A percentile compares a stretch with the other conserved stretches of the same genome.
phyloP scores from a whole-genome alignment of 345 rosid genomes.

The Eucalyptus caleyi region DNA sequence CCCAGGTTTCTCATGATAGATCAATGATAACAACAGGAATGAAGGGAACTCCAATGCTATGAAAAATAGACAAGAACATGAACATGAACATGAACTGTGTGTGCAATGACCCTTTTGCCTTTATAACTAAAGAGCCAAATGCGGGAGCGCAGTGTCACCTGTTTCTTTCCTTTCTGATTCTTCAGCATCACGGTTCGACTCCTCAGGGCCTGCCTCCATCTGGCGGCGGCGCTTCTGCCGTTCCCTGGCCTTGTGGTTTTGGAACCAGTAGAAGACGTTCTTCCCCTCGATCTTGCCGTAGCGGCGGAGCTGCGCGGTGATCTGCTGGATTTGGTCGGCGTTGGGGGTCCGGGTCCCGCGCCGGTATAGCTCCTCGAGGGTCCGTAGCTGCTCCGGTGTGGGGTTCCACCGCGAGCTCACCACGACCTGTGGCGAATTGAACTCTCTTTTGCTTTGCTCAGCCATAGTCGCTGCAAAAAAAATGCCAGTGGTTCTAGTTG shows the following conservation, averaged over 20 bases:
- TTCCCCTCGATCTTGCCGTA: constrained; percentile 96
- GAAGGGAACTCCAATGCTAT: background rate
- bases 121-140: background rate
- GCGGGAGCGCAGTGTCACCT: background rate
- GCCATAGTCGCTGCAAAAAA: constrained; percentile 10
- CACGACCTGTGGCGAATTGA: constrained; percentile 40
- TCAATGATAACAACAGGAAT: background rate
- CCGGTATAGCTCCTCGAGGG: constrained; percentile 75
- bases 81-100: background rate
- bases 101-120: background rate
- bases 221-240: constrained; percentile 80
- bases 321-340: constrained; percentile 86
- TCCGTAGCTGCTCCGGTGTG: constrained; percentile 77
- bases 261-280: constrained; percentile 97
- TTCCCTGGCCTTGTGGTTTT: constrained; percentile 94
- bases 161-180: constrained; percentile 43
- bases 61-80: background rate
- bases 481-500: background rate
- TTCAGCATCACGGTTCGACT: constrained; percentile 10
- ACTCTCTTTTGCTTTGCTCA: constrained; percentile 64
- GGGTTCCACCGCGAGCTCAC: constrained; percentile 96
- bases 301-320: constrained; percentile 70
- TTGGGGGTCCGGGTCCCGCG: constrained; percentile 87
- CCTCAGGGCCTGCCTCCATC: constrained; percentile 41
- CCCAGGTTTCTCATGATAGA: background rate